Evolutionary conservation across 75 land plant genomes (phyloP), one percentile per base, ranked within the genome.

Genomic region (Isoetes taiwanensis): DNA sequence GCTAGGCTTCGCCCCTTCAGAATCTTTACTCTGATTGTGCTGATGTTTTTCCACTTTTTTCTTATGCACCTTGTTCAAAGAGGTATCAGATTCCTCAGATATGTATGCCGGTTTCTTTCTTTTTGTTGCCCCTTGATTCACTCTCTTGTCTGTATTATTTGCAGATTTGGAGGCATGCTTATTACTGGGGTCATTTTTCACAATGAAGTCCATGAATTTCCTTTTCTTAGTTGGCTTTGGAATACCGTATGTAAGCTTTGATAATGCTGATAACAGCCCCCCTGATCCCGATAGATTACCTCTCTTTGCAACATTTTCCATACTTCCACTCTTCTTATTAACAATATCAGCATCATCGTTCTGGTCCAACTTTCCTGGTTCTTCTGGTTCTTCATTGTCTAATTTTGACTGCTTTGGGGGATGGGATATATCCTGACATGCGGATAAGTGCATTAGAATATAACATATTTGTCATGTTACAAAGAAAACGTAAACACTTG

Each of bases 341-440:
- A 4, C 4, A 5, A 64, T 76, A 48, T 28, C 35, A 25, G 81
- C 80, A 25, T 53, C 61, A 55, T 72, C 85, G 59, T 69, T 70
- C 78, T 84, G 56, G 0, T 14, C 1, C 30, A 21, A 20, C 20
- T 26, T 27, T 17, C 12, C 58, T 28, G 30, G 26, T 21, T 56
- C 20, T 3, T 24, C 8, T 16, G 24, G 2, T 40, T 56, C 41
- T 42, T 19, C 30, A 24, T 56, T 41, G 35, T 6, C 30, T 21
- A 54, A 55, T 11, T n/a, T 10, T 2, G 9, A 0, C 3, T 1
- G 0, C 2, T 54, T 37, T 0, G 24, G 16, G 23, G 32, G 26
- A 37, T 21, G 6, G 41, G 6, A 25, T 14, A 33, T 33, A 33
- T 33, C 16, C 4, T 3, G 14, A 17, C 5, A 30, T 3, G 35